phyloP scores from a whole-genome alignment of 192 early-diverging fungal genomes.

The Ambispora gerdemannii region DNA sequence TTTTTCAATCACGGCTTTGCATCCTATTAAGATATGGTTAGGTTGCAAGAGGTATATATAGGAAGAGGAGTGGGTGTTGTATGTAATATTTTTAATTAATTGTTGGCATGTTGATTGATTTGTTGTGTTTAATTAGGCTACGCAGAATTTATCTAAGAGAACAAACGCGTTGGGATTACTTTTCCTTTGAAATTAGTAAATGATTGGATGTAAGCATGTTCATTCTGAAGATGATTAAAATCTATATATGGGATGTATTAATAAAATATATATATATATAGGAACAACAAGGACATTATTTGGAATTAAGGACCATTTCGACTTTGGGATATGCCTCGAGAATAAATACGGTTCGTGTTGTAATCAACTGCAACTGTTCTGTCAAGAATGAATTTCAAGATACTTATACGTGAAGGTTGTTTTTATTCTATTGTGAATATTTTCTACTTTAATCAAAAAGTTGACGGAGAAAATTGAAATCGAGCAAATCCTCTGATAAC shows the following conservation, averaged over 20 bases:
- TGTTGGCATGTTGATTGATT: not conserved
- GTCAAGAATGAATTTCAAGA: constrained; percentile 32
- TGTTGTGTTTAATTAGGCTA: not conserved
- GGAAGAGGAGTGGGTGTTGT: constrained; percentile 30
- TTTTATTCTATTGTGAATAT: no score
- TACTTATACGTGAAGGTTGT: constrained; percentile 34
- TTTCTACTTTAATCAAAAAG: no score
- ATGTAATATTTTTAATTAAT: not conserved
- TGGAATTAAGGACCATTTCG: constrained; percentile 27
- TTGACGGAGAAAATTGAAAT: constrained; percentile 28
- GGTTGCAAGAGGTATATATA: constrained; percentile 28
- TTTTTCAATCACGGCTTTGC: constrained; percentile 30
- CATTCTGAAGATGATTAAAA: no score
- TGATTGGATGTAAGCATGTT: constrained; percentile 13
- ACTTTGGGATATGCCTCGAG: constrained; percentile 35
- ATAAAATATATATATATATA: not conserved
- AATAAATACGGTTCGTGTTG: constrained; percentile 32
- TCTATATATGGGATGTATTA: not conserved
- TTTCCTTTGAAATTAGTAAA: constrained; percentile 10
- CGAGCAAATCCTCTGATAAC: constrained; percentile 32
- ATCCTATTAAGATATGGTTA: constrained; percentile 17
- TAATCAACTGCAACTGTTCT: constrained; percentile 30
- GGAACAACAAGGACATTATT: constrained; percentile 16
- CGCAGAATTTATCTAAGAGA: constrained; percentile 22
- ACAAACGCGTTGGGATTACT: constrained; percentile 1